phyloP scores from a whole-genome alignment of 352 stramenopile genomes.

The Phytophthora pistaciae region DNA sequence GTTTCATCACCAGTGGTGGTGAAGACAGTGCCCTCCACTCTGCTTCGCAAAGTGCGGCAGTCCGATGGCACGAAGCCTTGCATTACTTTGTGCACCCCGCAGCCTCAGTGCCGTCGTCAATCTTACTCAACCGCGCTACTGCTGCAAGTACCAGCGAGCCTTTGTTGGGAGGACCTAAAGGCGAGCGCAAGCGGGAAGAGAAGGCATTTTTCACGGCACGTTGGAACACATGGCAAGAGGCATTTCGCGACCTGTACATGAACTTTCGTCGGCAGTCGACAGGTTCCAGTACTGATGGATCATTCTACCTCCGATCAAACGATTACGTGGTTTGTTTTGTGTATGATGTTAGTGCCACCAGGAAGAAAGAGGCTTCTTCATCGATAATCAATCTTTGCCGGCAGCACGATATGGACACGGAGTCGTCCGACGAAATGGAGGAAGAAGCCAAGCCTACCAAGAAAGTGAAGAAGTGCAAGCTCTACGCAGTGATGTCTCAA shows the following conservation, averaged over 20 bases:
- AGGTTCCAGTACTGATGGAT: neutral
- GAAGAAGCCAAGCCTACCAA: slow-evolving; percentile 12
- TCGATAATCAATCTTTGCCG: slow-evolving; percentile 54
- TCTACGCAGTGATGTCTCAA: slow-evolving; percentile 74
- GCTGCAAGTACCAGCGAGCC: slow-evolving; percentile 33
- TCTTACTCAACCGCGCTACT: slow-evolving; percentile 54
- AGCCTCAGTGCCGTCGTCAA: slow-evolving; percentile 53
- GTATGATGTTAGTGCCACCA: slow-evolving; percentile 18
- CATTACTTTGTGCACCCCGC: slow-evolving; percentile 79
- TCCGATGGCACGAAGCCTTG: slow-evolving; percentile 72
- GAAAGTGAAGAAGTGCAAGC: slow-evolving; percentile 1
- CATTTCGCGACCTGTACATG: slow-evolving; percentile 78
- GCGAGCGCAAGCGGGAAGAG: slow-evolving; percentile 55
- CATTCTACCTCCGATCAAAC: slow-evolving; percentile 71
- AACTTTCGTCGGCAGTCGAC: slow-evolving; percentile 47
- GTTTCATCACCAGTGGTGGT: slow-evolving; percentile 26
- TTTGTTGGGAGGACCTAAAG: slow-evolving; percentile 29
- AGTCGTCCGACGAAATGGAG: slow-evolving; percentile 3
- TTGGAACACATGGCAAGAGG: slow-evolving; percentile 70
- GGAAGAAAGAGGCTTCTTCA: neutral
- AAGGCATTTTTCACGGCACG: slow-evolving; percentile 68
- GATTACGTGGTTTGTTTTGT: slow-evolving; percentile 76
- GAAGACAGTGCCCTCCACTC: neutral
- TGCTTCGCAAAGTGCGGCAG: slow-evolving; percentile 25
- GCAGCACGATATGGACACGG: slow-evolving; percentile 30